Conservation (phyloP, 805 yeast genomes). For the Yueomyces sinensis region DNA sequence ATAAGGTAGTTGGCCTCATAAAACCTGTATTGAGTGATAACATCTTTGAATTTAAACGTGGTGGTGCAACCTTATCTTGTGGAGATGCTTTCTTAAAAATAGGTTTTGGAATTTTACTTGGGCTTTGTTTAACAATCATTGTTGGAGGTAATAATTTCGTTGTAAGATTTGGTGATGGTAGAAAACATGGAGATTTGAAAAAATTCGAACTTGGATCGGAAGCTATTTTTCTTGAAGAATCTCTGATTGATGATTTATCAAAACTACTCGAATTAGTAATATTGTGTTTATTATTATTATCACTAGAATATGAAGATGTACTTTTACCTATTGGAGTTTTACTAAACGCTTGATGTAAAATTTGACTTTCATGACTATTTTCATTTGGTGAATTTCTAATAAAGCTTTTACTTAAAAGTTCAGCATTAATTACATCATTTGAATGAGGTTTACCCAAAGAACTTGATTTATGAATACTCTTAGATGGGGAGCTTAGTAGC, state of each 20-base stretch:
- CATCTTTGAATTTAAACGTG: conserved; percentile 1
- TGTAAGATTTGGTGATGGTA: conserved; percentile 1
- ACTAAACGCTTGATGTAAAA: background rate
- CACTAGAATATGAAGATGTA: too few species aligned
- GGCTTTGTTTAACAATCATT: conserved; percentile 4
- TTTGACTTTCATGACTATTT: background rate
- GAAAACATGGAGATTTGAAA: background rate
- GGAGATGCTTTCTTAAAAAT: background rate
- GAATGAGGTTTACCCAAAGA: background rate
- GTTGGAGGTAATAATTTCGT: conserved; percentile 9
- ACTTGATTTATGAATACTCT: background rate
- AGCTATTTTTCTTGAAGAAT: background rate
- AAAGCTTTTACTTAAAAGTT: background rate
- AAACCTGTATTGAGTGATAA: conserved; percentile 2
- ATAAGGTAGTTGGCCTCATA: conserved; percentile 14
- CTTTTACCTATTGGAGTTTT: conserved; percentile 2
- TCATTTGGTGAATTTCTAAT: background rate
- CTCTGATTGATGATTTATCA: background rate
- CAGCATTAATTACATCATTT: background rate
- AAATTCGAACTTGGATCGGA: too few species aligned
- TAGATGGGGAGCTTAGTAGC: background rate
- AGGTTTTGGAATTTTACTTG: background rate
- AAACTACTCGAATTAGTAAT: background rate
- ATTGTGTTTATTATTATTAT: background rate
- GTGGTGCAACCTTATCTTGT: conserved; percentile 1